Evolutionary conservation across 768 basidiomycete species (phyloP).

Genomic region (Pisolithus albus): DNA sequence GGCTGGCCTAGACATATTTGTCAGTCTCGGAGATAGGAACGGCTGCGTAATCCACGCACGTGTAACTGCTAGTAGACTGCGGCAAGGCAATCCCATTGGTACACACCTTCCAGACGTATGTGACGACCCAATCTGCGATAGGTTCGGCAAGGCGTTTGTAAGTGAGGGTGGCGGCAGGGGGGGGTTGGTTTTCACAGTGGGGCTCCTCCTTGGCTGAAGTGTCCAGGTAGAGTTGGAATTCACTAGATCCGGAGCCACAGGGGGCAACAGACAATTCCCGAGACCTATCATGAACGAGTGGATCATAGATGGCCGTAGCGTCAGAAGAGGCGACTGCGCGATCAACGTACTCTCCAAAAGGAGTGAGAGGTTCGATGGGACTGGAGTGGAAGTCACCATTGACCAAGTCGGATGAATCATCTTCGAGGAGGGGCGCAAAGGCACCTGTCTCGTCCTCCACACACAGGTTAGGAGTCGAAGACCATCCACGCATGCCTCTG

Average conservation of each 20-base stretch:
- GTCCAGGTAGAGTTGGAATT: slow-evolving; percentile 11
- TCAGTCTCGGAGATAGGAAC: slow-evolving; percentile 9
- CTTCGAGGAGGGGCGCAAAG: slow-evolving; percentile 61
- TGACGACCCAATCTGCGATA: slow-evolving; percentile 71
- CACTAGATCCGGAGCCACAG: slow-evolving; percentile 20
- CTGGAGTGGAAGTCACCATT: slow-evolving; percentile 55
- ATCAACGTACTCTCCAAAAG: slow-evolving; percentile 72
- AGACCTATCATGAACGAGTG: slow-evolving; percentile 12
- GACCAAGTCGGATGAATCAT: slow-evolving; percentile 51
- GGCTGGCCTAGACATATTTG: slow-evolving; percentile 14
- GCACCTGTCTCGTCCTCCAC: slow-evolving; percentile 27
- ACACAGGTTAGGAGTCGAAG: slow-evolving; percentile 13
- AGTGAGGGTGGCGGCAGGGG: slow-evolving; percentile 35
- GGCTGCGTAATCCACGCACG: slow-evolving; percentile 37
- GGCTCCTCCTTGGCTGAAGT: slow-evolving; percentile 15
- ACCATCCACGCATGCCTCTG: slow-evolving; percentile 10
- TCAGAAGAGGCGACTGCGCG: slow-evolving; percentile 50
- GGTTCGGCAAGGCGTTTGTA: slow-evolving; percentile 75
- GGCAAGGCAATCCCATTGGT: slow-evolving; percentile 64
- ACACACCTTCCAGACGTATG: slow-evolving; percentile 78
- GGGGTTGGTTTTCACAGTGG: slow-evolving; percentile 35
- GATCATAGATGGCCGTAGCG: slow-evolving; percentile 19
- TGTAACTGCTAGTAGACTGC: slow-evolving; percentile 41
- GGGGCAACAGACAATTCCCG: slow-evolving; percentile 15
- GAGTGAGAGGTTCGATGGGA: slow-evolving; percentile 68